Evolutionary conservation across 2,329 filamentous ascomycete genomes (phyloP), one percentile per base, ranked within the genome.

Genomic region (Emericellopsis cladophorae): DNA sequence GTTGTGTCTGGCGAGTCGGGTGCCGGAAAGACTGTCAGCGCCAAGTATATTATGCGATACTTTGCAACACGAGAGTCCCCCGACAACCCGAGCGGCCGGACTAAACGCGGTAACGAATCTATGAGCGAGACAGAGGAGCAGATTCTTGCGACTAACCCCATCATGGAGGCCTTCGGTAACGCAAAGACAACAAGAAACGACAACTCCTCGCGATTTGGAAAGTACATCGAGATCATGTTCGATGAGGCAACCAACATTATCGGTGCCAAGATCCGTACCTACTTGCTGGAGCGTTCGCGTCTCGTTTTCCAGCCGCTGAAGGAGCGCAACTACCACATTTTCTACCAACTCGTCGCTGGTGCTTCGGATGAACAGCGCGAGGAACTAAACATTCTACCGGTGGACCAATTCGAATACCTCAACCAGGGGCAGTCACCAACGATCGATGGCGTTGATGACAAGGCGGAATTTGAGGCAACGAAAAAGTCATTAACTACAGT

Each of bases 211-310:
- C 79, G 92, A 55, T 98, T 98, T 64, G 92, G 92, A 61, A 98
- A 98, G 72, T 98, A 98, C 62, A 96, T 98, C 53, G 92, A 98
- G 67, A 98, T 98, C 59, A 90, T 96, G 87, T 98, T 98, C 62
- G 89, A 96, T 65, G 78, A 86, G 47, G 77, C 82, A 54, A 95
- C 87, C 46, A 92, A 93, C 59, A 98, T 98, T 54, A 95, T 96
- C 56, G 92, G 92, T 51, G 92, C 92, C 42, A 93, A 93, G 68
- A 98, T 98, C 57, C 77, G 92, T 52, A 95, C 89, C 42, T 98
- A 98, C 57, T 71, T 98, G 49, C 71, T 98, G 36, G 92, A 98
- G 62, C 84, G 92, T 45, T 96, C 92, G 46, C 82, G 92, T 66
- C 70, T 98, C 53, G 92, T 96, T 15, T 98, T 96, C 63, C 92